Evolutionary conservation across 345 rosid genomes (phyloP), one percentile per base, ranked within the genome.

Genomic region (Populus simonii): DNA sequence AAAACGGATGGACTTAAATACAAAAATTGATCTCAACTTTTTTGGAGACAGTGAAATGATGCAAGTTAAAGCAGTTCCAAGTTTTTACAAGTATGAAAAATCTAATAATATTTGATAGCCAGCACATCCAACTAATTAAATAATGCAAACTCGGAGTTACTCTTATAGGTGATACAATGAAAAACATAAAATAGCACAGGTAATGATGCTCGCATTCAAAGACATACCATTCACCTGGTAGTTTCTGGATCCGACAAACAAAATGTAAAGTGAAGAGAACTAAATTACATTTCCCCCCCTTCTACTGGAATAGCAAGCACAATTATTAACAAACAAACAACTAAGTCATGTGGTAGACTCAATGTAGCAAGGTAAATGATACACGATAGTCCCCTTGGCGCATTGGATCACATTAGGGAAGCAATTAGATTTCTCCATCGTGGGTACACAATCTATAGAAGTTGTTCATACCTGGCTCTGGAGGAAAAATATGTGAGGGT

Each of bases 401-500:
- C 57, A 65, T 49, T 45, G 74, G 75, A 75, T 82, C 81, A 49
- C 75, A 31, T 75, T 73, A 70, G 71, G 70, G 59, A 77, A 63
- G 65, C 47, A 33, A 78, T 71, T 71, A 81, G 78, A 78, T 41
- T 51, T 76, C 80, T 82, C 74, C 76, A 27, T 17, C 71, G 67
- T 17, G 77, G 68, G 70, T 74, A 77, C 80, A 45, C 25, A 75
- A 31, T 51, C 55, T 79, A 78, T 38, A 31, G 22, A 29, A 38
- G 59, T 68, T 76, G 69, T 77, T 68, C 83, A 36, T 66, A 80
- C 86, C 84, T 76, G 85, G 85, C 84, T 79, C 84, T 59, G 63
- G 68, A 61, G 74, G 71, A 78, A 76, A 65, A 76, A 80, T 74
- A 68, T 86, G 78, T 84, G 83, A 76, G 83, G 79, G 80, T 77